Percentiles rank a stretch among this genome's conserved stretches.
Evolutionary conservation across 441 rosid genomes (phyloP).

Genomic region (Theobroma grandiflorum): DNA sequence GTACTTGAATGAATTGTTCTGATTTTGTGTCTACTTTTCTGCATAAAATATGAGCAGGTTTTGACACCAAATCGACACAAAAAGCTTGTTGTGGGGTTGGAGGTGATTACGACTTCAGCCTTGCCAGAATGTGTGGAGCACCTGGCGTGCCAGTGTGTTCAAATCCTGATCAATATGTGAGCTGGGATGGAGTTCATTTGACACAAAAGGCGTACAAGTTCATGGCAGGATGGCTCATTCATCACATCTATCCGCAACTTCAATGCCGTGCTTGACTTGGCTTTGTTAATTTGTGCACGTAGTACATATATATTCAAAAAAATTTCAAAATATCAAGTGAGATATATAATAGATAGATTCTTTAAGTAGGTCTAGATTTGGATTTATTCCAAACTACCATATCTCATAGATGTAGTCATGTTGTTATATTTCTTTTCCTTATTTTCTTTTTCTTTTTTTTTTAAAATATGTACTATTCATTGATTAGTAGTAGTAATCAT

Average conservation of each 20-base stretch:
- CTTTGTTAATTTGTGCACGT: not conserved
- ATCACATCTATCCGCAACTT: conserved; percentile 27
- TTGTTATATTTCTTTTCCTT: too few species aligned
- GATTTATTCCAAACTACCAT: too few species aligned
- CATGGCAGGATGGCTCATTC: conserved; percentile 41
- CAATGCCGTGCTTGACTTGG: conserved; percentile 22
- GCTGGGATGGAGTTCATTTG: conserved; percentile 54
- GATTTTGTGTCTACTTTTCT: not conserved
- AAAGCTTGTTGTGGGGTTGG: conserved; percentile 53
- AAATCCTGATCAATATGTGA: conserved; percentile 33
- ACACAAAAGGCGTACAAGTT: conserved; percentile 41
- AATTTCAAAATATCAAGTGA: not conserved
- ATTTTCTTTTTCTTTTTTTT: too few species aligned
- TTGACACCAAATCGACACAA: conserved; percentile 37
- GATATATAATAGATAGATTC: not conserved
- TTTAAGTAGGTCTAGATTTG: too few species aligned
- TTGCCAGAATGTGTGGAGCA: conserved; percentile 36
- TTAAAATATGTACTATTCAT: too few species aligned
- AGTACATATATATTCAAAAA: not conserved
- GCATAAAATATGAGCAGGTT: conserved; percentile 8
- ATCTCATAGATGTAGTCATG: too few species aligned
- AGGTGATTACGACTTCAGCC: conserved; percentile 39
- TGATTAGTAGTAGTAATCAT: too few species aligned
- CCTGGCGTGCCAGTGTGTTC: conserved; percentile 35
- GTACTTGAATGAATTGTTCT: not conserved